A percentile compares a stretch with the other conserved stretches of the same genome.
These are phyloP conservation scores for Schoenoplectus tabernaemontani DNA, from an alignment of 202 grass and related monocot species.

Conservation along the genomic window DNA sequence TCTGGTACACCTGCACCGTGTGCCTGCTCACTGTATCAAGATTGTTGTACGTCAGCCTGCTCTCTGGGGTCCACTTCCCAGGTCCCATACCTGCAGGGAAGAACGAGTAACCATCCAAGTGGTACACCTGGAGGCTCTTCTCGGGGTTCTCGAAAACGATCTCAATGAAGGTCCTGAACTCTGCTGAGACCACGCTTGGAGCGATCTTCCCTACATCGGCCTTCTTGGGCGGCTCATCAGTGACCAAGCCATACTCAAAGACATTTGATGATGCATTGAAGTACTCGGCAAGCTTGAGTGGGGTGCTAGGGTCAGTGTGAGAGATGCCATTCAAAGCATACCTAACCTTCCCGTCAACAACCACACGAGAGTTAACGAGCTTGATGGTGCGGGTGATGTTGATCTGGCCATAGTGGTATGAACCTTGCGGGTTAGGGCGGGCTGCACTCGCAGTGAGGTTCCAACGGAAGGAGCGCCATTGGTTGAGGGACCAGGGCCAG, in stretches of 20 bases:
- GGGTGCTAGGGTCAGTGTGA: conserved; percentile 33
- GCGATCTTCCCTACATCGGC: conserved; percentile 8
- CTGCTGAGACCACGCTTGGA: conserved; percentile 44
- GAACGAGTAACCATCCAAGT: conserved; percentile 83
- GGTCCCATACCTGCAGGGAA: conserved; percentile 79
- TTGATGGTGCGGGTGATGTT: conserved; percentile 51
- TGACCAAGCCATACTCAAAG: conserved; percentile 67
- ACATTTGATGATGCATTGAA: conserved; percentile 25
- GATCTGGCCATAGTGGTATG: conserved; percentile 61
- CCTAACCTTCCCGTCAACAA: conserved; percentile 24
- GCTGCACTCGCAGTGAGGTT: conserved; percentile 65
- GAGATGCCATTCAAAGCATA: conserved; percentile 52
- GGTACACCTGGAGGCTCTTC: conserved; percentile 59
- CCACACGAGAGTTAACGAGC: conserved; percentile 27
- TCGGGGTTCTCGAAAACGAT: conserved; percentile 81
- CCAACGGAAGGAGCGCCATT: conserved; percentile 61
- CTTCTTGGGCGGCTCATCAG: conserved; percentile 33
- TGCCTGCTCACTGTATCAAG: conserved; percentile 83
- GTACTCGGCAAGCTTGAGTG: conserved; percentile 53
- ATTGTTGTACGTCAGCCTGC: conserved; percentile 63
- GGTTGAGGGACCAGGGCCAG: conserved; percentile 55
- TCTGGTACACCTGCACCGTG: conserved; percentile 73
- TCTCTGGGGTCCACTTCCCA: conserved; percentile 56
- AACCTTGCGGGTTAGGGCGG: conserved; percentile 69
- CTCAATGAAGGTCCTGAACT: conserved; percentile 85